phyloP scores from a whole-genome alignment of 352 stramenopile species.

The Elongisporangium anandrum region DNA sequence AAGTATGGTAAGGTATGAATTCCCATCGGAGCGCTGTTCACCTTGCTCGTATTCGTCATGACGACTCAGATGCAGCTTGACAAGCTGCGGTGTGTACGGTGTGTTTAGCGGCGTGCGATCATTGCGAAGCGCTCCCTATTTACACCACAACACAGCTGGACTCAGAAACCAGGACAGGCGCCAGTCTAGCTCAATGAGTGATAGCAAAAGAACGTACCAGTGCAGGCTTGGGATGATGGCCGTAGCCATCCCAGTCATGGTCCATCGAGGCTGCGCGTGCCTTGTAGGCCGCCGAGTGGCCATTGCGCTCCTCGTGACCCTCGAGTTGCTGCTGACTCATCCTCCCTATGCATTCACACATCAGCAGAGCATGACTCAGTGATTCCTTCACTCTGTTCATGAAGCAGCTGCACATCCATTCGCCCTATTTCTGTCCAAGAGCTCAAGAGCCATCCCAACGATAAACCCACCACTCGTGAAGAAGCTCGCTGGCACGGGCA shows the following conservation, averaged over 20 bases:
- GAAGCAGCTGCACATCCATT: not conserved
- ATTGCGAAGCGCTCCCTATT: conserved; percentile 56
- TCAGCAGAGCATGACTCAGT: not conserved
- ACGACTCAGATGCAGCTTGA: conserved; percentile 68
- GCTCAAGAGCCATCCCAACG: not conserved
- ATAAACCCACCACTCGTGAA: not conserved
- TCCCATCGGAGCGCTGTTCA: conserved; percentile 15
- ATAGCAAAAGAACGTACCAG: not conserved
- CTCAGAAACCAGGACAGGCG: not conserved
- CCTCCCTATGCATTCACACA: not conserved
- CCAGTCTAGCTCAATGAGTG: not conserved
- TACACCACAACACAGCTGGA: not conserved
- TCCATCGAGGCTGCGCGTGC: not conserved
- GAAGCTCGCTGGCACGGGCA: not conserved
- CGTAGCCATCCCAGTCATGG: not conserved
- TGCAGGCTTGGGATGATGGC: not conserved
- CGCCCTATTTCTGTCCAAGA: not conserved
- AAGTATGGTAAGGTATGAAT: conserved; percentile 26
- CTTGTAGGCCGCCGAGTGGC: not conserved
- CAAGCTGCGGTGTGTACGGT: conserved; percentile 80
- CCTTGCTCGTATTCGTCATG: conserved; percentile 53
- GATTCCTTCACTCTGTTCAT: not conserved
- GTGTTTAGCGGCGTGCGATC: conserved; percentile 79
- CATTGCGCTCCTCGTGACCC: not conserved
- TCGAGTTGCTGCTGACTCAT: not conserved